phyloP scores from a whole-genome alignment of 352 stramenopile species.

The Pythium aphanidermatum region DNA sequence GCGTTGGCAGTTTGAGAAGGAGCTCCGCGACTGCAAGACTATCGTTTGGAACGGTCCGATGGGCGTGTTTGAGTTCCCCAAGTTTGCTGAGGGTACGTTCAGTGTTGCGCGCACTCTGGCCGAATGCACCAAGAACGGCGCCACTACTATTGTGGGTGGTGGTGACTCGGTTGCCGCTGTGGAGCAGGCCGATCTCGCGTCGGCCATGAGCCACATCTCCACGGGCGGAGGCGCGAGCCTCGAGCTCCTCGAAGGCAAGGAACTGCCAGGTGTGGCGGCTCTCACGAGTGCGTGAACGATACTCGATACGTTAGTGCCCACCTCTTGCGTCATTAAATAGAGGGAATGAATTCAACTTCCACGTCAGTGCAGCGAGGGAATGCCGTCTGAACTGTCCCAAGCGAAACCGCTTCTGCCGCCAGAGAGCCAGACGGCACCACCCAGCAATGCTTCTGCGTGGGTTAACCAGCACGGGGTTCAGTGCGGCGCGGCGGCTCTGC shows the following conservation, averaged over 20 bases:
- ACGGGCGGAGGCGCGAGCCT: slow-evolving; percentile 98
- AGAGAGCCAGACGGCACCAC: too few relatives aligned
- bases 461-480: too few relatives aligned
- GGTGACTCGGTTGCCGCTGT: slow-evolving; percentile 96
- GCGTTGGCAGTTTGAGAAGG: slow-evolving; percentile 55
- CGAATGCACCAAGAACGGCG: slow-evolving; percentile 71
- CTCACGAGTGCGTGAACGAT: slow-evolving; percentile 74
- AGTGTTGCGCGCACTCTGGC: slow-evolving; percentile 90
- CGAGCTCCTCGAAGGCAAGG: slow-evolving; percentile 98
- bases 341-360: too few relatives aligned
- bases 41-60: slow-evolving; percentile 95
- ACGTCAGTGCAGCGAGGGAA: too few relatives aligned
- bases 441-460: too few relatives aligned
- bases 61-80: slow-evolving; percentile 97
- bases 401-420: too few relatives aligned
- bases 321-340: too few relatives aligned
- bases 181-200: slow-evolving; percentile 88
- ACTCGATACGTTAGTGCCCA: too few relatives aligned
- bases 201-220: slow-evolving; percentile 95
- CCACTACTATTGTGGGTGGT: slow-evolving; percentile 90
- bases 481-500: too few relatives aligned
- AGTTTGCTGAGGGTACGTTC: slow-evolving; percentile 94
- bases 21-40: slow-evolving; percentile 90
- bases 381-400: too few relatives aligned
- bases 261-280: slow-evolving; percentile 95